Percentiles rank a stretch among this genome's conserved stretches.
Conservation (phyloP, 1,139 yeast species). For the Suhomyces taliae region DNA sequence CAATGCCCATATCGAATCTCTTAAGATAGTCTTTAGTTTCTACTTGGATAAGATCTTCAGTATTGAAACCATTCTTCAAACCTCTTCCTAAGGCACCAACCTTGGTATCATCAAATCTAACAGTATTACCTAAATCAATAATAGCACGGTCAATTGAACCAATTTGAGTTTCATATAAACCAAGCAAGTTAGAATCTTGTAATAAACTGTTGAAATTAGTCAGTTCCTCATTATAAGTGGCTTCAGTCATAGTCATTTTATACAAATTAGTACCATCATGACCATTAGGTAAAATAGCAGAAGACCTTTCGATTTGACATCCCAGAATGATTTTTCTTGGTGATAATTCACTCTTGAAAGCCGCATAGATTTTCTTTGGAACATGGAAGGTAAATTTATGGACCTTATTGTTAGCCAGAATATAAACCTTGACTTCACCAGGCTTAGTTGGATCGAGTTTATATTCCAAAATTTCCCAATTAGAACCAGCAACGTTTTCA, state of each 20-base stretch:
- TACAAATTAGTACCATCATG: constrained; percentile 57
- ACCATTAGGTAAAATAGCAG: constrained; percentile 70
- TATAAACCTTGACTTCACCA: constrained; percentile 77
- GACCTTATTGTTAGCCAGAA: constrained; percentile 66
- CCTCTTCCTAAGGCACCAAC: constrained; percentile 90
- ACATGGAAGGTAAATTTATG: constrained; percentile 74
- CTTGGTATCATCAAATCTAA: constrained; percentile 64
- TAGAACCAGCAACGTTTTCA: constrained; percentile 68
- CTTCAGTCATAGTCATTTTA: constrained; percentile 68
- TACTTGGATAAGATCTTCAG: constrained; percentile 53
- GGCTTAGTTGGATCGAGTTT: constrained; percentile 56
- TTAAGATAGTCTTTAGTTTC: constrained; percentile 51
- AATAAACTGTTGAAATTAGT: constrained; percentile 63
- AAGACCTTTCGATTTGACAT: constrained; percentile 60
- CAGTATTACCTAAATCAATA: constrained; percentile 73
- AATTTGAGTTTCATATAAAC: constrained; percentile 77
- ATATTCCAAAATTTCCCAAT: constrained; percentile 86
- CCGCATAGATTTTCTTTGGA: constrained; percentile 70
- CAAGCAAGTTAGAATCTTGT: constrained; percentile 61
- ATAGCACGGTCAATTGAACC: constrained; percentile 70
- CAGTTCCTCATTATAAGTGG: constrained; percentile 55
- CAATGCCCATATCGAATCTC: constrained; percentile 56
- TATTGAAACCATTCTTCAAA: constrained; percentile 77
- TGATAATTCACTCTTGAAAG: constrained; percentile 54
- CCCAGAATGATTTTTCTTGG: constrained; percentile 48